Base-by-base conservation (phyloP, 768 basidiomycete species). In the Kwoniella shandongensis region DNA sequence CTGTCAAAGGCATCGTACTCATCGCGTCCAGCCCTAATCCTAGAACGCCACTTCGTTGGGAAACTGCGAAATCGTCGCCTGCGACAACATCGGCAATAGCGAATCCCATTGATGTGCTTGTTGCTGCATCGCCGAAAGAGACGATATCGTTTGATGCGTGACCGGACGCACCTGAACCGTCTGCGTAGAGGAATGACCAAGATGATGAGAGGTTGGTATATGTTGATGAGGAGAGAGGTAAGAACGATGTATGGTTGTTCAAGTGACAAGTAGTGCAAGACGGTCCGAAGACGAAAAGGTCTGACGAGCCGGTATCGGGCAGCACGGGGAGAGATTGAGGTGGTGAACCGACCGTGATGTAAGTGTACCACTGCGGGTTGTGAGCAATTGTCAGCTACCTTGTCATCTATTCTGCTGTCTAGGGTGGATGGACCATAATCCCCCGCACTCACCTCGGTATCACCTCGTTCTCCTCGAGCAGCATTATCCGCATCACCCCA, bases 291-390 rank as follows among this genome's bases (percentile, higher is more conserved):
- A 65, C 44, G 46, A 57, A 65, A 0, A 61, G 51, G 32, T 65
- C 63, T 35, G 59, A 54, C 15, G 63, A 65, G 13, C 63, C 63
- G 20, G 63, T 57, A 39, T 65, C 63, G 11, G 63, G 63, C 0
- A 65, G 25, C 12, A 65, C 50, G n/a, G 63, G 59, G 15, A 65
- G 13, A 18, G 55, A 57, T 44, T 65, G 63, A 15, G 63, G 63
- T 29, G 63, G 63, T 40, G 54, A 40, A 20, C 63, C 63, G 29
- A 61, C 39, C 13, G 63, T 54, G 44, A 65, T 58, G 35, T 61
- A 61, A 0, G 63, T 65, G 47, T 51, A 65, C 63, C 63, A 65
- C 63, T 65, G 41, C 12, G 6, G 12, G 20, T 30, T n/a, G 30
- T n/a, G n/a, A n/a, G n/a, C n/a, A n/a, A n/a, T n/a, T n/a, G n/a